Conservation (phyloP, 2,329 filamentous ascomycete genomes). For the Fusarium protoensiforme region DNA sequence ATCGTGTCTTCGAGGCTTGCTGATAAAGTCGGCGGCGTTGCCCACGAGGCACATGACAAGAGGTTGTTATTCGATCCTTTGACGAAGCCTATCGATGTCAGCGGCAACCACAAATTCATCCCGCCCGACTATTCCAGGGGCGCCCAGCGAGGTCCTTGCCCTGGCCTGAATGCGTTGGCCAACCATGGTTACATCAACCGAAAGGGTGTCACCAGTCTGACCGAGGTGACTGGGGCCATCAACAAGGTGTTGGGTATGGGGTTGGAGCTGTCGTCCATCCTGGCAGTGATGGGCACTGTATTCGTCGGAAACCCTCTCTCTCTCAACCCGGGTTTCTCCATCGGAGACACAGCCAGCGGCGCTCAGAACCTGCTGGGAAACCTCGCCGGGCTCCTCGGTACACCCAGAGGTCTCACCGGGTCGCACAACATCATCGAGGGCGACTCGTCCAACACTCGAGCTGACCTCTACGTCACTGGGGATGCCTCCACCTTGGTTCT, state of each 20-base stretch:
- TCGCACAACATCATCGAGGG: constrained; percentile 25
- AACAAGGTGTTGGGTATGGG: constrained; percentile 26
- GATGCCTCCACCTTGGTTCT: constrained; percentile 14
- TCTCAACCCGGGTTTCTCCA: constrained; percentile 17
- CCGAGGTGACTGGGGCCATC: constrained; percentile 20
- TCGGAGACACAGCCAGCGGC: background rate
- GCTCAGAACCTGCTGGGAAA: constrained; percentile 15
- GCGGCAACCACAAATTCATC: constrained; percentile 38
- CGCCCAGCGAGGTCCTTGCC: constrained; percentile 45
- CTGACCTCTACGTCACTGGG: constrained; percentile 20
- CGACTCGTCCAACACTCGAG: constrained; percentile 13
- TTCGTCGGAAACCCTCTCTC: constrained; percentile 23
- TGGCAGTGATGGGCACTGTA: constrained; percentile 13
- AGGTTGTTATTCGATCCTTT: background rate
- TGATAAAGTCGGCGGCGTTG: background rate
- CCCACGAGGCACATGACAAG: constrained; percentile 1
- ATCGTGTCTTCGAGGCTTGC: constrained; percentile 1
- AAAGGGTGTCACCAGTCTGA: constrained; percentile 30
- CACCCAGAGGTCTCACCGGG: constrained; percentile 4
- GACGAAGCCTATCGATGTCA: constrained; percentile 13
- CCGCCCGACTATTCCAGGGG: constrained; percentile 41
- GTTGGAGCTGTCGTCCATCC: background rate
- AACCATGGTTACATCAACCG: constrained; percentile 50
- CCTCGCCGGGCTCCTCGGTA: constrained; percentile 9
- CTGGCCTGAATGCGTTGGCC: constrained; percentile 50